Evolutionary conservation across 768 basidiomycete species (phyloP).

Genomic region (Russula foetens): DNA sequence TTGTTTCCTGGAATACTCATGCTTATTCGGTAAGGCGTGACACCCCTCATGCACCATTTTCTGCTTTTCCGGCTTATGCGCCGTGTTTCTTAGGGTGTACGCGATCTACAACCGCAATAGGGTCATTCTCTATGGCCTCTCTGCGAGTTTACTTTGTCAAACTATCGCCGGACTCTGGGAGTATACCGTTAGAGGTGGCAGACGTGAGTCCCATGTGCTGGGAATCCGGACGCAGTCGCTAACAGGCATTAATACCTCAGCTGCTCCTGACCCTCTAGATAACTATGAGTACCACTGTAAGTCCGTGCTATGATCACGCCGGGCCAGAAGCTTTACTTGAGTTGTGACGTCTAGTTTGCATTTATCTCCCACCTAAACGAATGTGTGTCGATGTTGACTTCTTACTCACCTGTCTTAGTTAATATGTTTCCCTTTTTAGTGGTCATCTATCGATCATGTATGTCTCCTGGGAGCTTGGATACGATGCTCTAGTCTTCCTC

Average conservation of each 20-base stretch:
- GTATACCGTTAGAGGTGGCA: constrained; percentile 12
- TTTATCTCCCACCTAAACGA: constrained; percentile 14
- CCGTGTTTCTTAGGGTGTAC: constrained; percentile 10
- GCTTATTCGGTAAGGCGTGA: constrained; percentile 15
- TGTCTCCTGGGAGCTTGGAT: constrained; percentile 18
- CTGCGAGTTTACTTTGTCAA: constrained; percentile 8
- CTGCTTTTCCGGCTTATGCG: neutral
- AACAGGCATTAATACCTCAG: neutral
- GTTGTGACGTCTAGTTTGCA: constrained; percentile 10
- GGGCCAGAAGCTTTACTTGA: neutral
- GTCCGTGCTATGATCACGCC: neutral
- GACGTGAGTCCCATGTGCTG: neutral
- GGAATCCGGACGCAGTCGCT: neutral
- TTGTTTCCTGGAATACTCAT: constrained; percentile 17
- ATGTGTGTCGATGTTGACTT: constrained; percentile 1
- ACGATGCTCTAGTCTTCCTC: constrained; percentile 16
- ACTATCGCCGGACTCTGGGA: constrained; percentile 15
- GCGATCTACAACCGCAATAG: constrained; percentile 18
- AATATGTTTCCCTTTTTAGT: neutral
- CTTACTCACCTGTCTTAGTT: neutral
- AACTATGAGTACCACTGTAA: constrained; percentile 19
- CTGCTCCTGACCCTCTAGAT: constrained; percentile 16
- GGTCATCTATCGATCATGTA: constrained; percentile 15
- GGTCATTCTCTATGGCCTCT: constrained; percentile 10
- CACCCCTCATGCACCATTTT: neutral